Conservation (phyloP, 805 yeast species). For the Metschnikowia matae region DNA sequence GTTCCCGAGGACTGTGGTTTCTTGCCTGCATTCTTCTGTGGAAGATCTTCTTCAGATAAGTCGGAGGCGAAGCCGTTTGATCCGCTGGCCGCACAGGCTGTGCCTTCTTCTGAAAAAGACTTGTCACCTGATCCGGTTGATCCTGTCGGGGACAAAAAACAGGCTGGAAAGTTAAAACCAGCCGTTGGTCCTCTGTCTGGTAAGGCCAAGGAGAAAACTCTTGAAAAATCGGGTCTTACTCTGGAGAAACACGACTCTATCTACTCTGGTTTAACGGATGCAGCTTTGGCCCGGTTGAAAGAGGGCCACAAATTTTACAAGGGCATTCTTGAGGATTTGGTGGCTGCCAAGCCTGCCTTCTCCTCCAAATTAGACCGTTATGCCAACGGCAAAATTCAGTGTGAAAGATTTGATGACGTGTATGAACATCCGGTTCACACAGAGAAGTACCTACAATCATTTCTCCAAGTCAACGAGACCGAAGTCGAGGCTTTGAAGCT, state of each 20-base stretch:
- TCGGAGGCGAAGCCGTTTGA: background rate
- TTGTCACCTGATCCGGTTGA: background rate
- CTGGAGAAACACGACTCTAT: conserved; percentile 14
- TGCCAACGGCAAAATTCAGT: conserved; percentile 17
- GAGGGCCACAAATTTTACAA: conserved; percentile 42
- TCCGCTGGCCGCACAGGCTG: background rate
- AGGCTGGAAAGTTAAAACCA: background rate
- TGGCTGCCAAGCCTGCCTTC: conserved; percentile 44
- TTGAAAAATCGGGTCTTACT: background rate
- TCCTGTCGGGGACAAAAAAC: background rate
- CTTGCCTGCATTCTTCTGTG: conserved; percentile 13
- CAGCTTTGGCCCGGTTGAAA: conserved; percentile 12
- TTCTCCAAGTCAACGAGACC: conserved; percentile 41
- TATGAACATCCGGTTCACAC: conserved; percentile 37
- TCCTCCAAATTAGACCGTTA: conserved; percentile 41
- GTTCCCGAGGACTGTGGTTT: conserved; percentile 6
- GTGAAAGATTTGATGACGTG: conserved; percentile 34
- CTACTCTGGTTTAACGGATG: conserved; percentile 5
- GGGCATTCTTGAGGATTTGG: conserved; percentile 38
- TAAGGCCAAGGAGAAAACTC: background rate
- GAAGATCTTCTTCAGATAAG: background rate
- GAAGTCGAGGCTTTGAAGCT: conserved; percentile 43
- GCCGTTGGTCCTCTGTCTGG: background rate
- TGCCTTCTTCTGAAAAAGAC: background rate
- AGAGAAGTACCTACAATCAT: conserved; percentile 49